Evolutionary conservation across 805 yeast species (phyloP).

Genomic region (Candida coleopterorum): DNA sequence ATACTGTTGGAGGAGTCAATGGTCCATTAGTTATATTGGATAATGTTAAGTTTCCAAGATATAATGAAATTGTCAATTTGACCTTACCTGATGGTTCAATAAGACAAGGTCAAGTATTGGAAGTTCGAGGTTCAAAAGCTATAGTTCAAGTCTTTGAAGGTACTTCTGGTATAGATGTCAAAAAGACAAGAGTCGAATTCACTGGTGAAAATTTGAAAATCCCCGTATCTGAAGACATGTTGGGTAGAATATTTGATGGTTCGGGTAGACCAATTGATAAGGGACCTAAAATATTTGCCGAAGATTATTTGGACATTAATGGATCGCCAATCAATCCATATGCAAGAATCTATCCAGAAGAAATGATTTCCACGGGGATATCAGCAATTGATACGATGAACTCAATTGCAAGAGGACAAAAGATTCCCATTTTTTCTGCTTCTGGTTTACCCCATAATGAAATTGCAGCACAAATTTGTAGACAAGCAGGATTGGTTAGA

Average conservation of each 20-base stretch:
- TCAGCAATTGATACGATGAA: conserved; percentile 99
- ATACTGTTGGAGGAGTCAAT: conserved; percentile 97
- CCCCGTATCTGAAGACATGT: conserved; percentile 93
- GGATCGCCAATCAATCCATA: conserved; percentile 98
- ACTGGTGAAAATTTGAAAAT: conserved; percentile 92
- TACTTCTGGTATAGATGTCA: conserved; percentile 97
- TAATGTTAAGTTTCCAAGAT: conserved; percentile 55
- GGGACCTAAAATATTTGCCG: conserved; percentile 98
- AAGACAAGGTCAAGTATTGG: conserved; percentile 97
- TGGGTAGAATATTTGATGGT: conserved; percentile 98
- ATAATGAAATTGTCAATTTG: conserved; percentile 92
- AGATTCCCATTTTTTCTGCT: conserved; percentile 98
- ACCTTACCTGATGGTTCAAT: conserved; percentile 93
- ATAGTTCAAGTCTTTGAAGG: conserved; percentile 99
- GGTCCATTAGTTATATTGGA: conserved; percentile 87
- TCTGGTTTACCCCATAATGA: conserved; percentile 99
- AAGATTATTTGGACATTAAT: conserved; percentile 95
- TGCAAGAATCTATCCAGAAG: conserved; percentile 98
- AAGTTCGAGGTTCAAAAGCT: conserved; percentile 95
- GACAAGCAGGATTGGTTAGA: conserved; percentile 98
- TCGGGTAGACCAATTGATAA: conserved; percentile 98
- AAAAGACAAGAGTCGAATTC: conserved; percentile 95
- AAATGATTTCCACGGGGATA: conserved; percentile 98
- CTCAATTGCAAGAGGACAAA: conserved; percentile 99
- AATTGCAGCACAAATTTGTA: conserved; percentile 99